phyloP scores from a whole-genome alignment of 2,329 filamentous ascomycete genomes.

The Escovopsis sp. region DNA sequence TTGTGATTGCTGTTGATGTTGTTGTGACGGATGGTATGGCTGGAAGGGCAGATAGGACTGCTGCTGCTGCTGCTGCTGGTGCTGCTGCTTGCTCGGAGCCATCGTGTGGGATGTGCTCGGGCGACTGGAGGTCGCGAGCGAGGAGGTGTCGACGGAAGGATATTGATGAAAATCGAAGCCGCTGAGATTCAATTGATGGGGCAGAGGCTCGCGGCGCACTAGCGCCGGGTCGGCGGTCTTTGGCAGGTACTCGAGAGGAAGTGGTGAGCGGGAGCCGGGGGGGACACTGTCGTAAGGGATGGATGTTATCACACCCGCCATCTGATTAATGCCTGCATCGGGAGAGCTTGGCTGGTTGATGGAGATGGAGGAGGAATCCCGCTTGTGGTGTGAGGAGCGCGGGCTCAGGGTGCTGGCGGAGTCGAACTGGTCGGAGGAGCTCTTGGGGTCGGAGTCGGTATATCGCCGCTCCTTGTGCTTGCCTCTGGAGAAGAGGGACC shows the following conservation, averaged over 20 bases:
- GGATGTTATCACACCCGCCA: conserved; percentile 69
- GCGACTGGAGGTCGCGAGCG: conserved; percentile 33
- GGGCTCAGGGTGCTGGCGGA: conserved; percentile 46
- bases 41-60: too few relatives aligned
- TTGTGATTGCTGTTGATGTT: conserved; percentile 56
- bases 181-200: conserved; percentile 69
- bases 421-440: conserved; percentile 41
- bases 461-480: conserved; percentile 60
- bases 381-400: conserved; percentile 58
- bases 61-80: conserved; percentile 50
- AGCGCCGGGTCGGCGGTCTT: conserved; percentile 48
- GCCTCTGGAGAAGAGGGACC: conserved; percentile 78
- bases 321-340: conserved; percentile 53
- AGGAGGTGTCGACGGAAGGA: conserved; percentile 49
- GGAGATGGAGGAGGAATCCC: conserved; percentile 57
- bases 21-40: conserved; percentile 20
- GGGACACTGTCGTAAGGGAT: conserved; percentile 69
- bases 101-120: conserved; percentile 49
- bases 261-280: conserved; percentile 51
- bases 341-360: conserved; percentile 51
- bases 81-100: conserved; percentile 54
- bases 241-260: conserved; percentile 58
- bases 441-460: conserved; percentile 42
- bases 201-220: conserved; percentile 54
- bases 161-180: conserved; percentile 80